Base-by-base conservation (phyloP, 2,329 filamentous ascomycete species). In the Exophiala mesophila region DNA sequence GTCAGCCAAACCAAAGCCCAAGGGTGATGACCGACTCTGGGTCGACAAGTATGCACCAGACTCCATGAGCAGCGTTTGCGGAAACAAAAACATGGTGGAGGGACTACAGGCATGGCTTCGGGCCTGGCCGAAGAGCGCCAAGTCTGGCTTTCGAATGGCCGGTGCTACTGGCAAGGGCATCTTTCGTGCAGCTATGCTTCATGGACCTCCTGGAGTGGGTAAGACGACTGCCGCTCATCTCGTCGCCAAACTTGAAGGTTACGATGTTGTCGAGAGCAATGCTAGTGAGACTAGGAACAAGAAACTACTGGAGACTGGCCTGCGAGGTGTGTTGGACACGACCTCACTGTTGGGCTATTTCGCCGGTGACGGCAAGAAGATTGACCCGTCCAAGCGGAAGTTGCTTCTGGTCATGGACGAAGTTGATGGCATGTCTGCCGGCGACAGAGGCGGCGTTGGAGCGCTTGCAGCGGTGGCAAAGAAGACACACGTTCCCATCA, bases 361-460 rank as follows among this genome's bases (percentile, higher is more conserved):
- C 63, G 81, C 88, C 5, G 81, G 80, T 2, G 85, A 89, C 42
- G 85, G 85, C 17, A 86, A 92, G 64, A 77, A 82, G 44, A 81
- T 95, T 3, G 84, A 96, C 32, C 67, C 71, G 3, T 73, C 74
- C 12, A 97, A 92, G 71, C 94, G 94, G 71, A 96, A 96, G 56
- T 80, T 97, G 23, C 87, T 96, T 4, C 70, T 98, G 36, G 88
- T 98, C 66, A 97, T 98, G 92, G 92, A 98, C 56, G 92, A 98
- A 66, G 92, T 98, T 3, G 92, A 98, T 58, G 92, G 92, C 39
- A 97, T 98, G 92, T 97, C 90, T 48, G 89, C 88, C 24, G 92
- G 92, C 60, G 92, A 98, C 61, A 83, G 92, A 48, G 92, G 92
- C 53, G 92, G 92, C 63, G 92, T 98, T 35, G 92, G 89, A 37